Base-by-base conservation (phyloP, 106 monocot species). In the Hemerocallis citrina region DNA sequence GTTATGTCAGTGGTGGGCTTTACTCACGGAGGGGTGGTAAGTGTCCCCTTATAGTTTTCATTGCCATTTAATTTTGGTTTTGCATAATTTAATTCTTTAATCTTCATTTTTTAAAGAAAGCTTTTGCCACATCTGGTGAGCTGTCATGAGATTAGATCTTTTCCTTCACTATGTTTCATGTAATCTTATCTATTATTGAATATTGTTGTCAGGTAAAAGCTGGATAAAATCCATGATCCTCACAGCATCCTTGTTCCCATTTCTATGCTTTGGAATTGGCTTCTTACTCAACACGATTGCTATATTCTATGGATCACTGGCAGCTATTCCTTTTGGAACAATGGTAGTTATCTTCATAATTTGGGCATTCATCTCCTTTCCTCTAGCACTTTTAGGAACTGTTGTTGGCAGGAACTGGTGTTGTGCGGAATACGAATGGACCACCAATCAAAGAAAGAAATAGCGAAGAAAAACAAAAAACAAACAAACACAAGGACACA, bases 21-120 rank as follows among this genome's bases (percentile, higher is more conserved):
- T 91, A 98, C 69, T 91, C 96, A 44, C 73, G 96, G 48, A 86
- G 79, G 71, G 87, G 91, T 21, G 96, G 96, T 98, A 87, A 44
- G 69, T n/a, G n/a, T n/a, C 79, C 52, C 59, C 0, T n/a, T 34
- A 35, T 20, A 1, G 15, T 52, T 25, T 68, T 38, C 11, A n/a
- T n/a, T n/a, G n/a, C n/a, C n/a, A n/a, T n/a, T n/a, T n/a, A n/a
- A n/a, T n/a, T n/a, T n/a, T n/a, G n/a, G n/a, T n/a, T n/a, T n/a
- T n/a, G n/a, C n/a, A n/a, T n/a, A n/a, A n/a, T n/a, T n/a, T n/a
- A n/a, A n/a, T n/a, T n/a, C n/a, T n/a, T n/a, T n/a, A n/a, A n/a
- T n/a, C n/a, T n/a, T n/a, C n/a, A n/a, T n/a, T n/a, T n/a, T n/a
- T n/a, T n/a, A n/a, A n/a, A n/a, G n/a, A n/a, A n/a, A n/a, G n/a